phyloP scores from a whole-genome alignment of 164 flowering plant genomes.

The Nymphaea thermarum region DNA sequence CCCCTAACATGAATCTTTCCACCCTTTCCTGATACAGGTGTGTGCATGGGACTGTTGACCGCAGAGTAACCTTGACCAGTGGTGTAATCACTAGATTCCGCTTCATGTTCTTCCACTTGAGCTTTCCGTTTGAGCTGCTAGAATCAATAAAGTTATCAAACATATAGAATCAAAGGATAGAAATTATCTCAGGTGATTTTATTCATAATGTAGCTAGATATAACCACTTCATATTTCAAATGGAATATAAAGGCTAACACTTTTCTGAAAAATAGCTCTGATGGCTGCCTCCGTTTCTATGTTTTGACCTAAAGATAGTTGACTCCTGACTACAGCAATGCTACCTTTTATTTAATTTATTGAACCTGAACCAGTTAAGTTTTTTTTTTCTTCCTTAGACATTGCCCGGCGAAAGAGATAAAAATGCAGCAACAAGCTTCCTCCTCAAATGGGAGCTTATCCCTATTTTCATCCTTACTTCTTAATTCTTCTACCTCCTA shows the following conservation, averaged over 20 bases:
- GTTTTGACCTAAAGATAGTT: too few relatives aligned
- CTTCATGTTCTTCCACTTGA: constrained; percentile 30
- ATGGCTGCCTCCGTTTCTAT: too few relatives aligned
- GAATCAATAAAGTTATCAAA: not conserved
- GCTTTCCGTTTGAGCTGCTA: constrained; percentile 47
- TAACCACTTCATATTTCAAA: not conserved
- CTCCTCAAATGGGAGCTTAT: too few relatives aligned
- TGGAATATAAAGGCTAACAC: not conserved
- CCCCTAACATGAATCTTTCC: constrained; percentile 36
- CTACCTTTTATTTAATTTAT: too few relatives aligned
- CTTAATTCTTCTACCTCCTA: too few relatives aligned
- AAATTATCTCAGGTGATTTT: not conserved
- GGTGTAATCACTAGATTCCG: constrained; percentile 26
- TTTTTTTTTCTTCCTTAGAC: too few relatives aligned
- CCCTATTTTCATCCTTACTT: too few relatives aligned
- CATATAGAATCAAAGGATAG: not conserved
- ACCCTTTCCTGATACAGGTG: constrained; percentile 48
- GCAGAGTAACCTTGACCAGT: constrained; percentile 19
- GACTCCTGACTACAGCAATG: too few relatives aligned
- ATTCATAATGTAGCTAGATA: not conserved
- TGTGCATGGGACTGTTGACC: constrained; percentile 19
- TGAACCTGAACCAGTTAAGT: too few relatives aligned
- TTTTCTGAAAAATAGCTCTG: not conserved
- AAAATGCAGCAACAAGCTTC: too few relatives aligned
- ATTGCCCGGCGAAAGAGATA: too few relatives aligned